Base-by-base conservation (phyloP, 1,284 basidiomycete genomes). In the Sutorius eximius region DNA sequence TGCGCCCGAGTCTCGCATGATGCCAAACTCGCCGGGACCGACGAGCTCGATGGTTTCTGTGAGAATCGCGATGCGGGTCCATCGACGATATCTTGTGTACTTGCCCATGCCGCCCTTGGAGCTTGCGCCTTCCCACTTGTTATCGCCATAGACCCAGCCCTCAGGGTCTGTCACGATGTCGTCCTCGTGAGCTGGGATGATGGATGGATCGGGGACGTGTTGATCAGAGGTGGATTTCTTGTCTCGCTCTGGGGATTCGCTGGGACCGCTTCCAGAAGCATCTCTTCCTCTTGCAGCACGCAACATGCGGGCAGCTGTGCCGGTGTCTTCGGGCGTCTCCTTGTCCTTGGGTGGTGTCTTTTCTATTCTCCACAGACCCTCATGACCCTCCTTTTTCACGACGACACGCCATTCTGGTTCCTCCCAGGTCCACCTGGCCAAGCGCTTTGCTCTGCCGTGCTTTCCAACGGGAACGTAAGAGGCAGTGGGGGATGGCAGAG, bases 121-220 rank as follows among this genome's bases (percentile, higher is more conserved):
- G 56, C 82, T 86, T 57, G 84, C 80, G 49, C 78, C 82, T 64
- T 97, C 95, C 95, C 95, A 98, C 68, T 96, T 95, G 72, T 98
- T 98, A 66, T 96, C 95, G 3, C 88, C 91, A 68, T 95, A 97
- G 32, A 95, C 82, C 95, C 95, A 97, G 1, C 95, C 95, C 55
- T 96, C 93, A 1, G 78, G 67, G 68, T 98, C 95, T 1, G 94
- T 96, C 44, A 76, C 73, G 42, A 80, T 73, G 32, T 78, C 79
- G 40, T 76, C 75, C 15, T 70, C 69, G 29, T 71, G 68, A 0
- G 63, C 65, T 0, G 63, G 56, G 22, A 62, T 46, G 57, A 59
- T 45, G 45, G 59, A 71, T 2, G 63, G 55, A 24, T 67, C 62
- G 3, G 48, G 47, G 43, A 53, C 4, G 43, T 60, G 56, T 18